Base-by-base conservation (phyloP, 805 yeast species). In the Blastobotrys americana region DNA sequence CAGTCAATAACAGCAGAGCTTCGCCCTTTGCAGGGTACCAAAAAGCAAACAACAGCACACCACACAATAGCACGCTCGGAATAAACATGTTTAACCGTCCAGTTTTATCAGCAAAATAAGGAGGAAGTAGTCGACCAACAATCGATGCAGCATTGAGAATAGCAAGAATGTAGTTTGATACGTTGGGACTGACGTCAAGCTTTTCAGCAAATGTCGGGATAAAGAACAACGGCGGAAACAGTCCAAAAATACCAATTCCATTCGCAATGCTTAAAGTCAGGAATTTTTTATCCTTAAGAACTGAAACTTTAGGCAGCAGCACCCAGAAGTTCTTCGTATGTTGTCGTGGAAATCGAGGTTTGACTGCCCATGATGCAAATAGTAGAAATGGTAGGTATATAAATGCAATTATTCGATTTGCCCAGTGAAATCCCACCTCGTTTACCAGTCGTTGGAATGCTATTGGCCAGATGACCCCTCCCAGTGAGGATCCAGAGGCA, bases 391-490 rank as follows among this genome's bases (percentile, higher is more conserved):
- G 40, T 10, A 42, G 21, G 18, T 23, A 35, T 5, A 42, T 25
- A 21, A 42, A 42, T 19, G 75, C 76, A 39, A 75, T 59, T 13
- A 69, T 62, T 41, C 82, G 64, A 37, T 73, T 64, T 3, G 77
- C 71, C 81, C 82, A 77, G 8, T 64, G 66, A 52, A 73, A 76
- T 1, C 82, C 82, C 19, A 74, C 65, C 10, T 58, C 54, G 37
- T 63, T 56, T 35, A 72, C 66, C 36, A 75, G 56, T 42, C 60
- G 57, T 45, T 68, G 66, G 40, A 71, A 56, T 35, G 66, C 65
- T 49, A 75, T 63, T 6, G 77, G 68, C 55, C 68, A 73, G 16
- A 69, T 60, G 4, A 75, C 57, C n/a, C 80, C 80, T 3, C 80
- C 81, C 1, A 72, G 46, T 13, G 77, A 74, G 4, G 77, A 64